phyloP scores from a whole-genome alignment of 768 basidiomycete species.

The Suillus plorans region DNA sequence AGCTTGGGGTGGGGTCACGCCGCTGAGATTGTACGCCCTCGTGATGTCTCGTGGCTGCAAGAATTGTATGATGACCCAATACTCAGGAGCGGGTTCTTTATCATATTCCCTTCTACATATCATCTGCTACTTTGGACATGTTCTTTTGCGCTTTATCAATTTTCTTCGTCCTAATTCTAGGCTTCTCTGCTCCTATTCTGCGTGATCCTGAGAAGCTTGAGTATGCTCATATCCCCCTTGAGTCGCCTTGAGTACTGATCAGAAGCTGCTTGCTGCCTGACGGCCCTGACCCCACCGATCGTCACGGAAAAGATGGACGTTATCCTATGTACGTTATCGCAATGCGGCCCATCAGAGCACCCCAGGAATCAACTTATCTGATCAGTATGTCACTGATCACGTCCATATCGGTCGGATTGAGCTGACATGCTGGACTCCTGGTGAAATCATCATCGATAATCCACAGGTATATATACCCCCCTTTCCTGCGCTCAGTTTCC shows the following conservation, averaged over 20 bases:
- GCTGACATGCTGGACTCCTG: background rate
- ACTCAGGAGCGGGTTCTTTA: conserved; percentile 34
- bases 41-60: conserved; percentile 28
- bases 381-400: background rate
- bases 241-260: background rate
- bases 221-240: background rate
- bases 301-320: background rate
- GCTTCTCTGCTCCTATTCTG: background rate
- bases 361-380: background rate
- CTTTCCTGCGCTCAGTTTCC: background rate
- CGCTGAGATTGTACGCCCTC: conserved; percentile 16
- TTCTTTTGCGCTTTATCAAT: conserved; percentile 18
- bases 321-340: background rate
- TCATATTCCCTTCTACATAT: conserved; percentile 27
- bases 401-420: background rate
- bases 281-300: conserved; percentile 2
- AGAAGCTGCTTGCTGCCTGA: background rate
- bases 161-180: conserved; percentile 6
- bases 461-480: conserved; percentile 1
- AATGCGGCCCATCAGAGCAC: background rate
- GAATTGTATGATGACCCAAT: conserved; percentile 18
- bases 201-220: background rate
- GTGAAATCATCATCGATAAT: background rate
- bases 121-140: conserved; percentile 7
- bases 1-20: conserved; percentile 15